Evolutionary conservation across 2,329 filamentous ascomycete species (phyloP).

Genomic region (Xylariaceae sp.): DNA sequence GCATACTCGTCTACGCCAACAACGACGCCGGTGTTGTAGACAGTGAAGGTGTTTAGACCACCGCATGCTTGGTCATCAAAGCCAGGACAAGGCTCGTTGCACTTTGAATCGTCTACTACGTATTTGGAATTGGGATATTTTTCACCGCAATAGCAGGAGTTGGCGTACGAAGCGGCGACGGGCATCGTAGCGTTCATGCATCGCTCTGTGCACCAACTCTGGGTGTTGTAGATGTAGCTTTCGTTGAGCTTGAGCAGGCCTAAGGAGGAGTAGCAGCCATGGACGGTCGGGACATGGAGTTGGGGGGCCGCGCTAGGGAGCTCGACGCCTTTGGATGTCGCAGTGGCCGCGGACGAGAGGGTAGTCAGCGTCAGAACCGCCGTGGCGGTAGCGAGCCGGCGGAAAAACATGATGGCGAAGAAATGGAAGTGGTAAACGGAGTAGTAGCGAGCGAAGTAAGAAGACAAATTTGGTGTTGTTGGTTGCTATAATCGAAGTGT

Average conservation of each 20-base stretch:
- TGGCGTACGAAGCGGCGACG: constrained; percentile 62
- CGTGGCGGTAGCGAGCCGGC: constrained; percentile 16
- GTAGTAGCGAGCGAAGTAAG: too few relatives aligned
- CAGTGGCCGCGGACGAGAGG: constrained; percentile 15
- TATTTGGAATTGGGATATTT: constrained; percentile 58
- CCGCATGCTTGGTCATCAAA: constrained; percentile 64
- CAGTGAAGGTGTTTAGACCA: constrained; percentile 43
- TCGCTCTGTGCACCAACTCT: constrained; percentile 40
- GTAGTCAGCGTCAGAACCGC: constrained; percentile 28
- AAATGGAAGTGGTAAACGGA: too few relatives aligned
- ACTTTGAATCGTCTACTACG: constrained; percentile 57
- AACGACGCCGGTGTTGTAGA: constrained; percentile 51
- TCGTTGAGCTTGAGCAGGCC: constrained; percentile 37
- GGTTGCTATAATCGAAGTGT: too few relatives aligned
- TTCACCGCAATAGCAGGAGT: constrained; percentile 72
- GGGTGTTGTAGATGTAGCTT: constrained; percentile 34
- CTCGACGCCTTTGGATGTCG: constrained; percentile 25
- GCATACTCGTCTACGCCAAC: constrained; percentile 35
- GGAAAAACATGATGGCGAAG: neutral
- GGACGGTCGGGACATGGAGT: constrained; percentile 37
- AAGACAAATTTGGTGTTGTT: too few relatives aligned
- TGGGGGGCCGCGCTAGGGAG: constrained; percentile 37
- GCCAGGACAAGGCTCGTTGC: constrained; percentile 64
- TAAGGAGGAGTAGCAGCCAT: constrained; percentile 50
- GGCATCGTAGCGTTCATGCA: constrained; percentile 45